phyloP scores from a whole-genome alignment of 371 early-diverging fungal species.

The Syncephalastrum contaminatum region DNA sequence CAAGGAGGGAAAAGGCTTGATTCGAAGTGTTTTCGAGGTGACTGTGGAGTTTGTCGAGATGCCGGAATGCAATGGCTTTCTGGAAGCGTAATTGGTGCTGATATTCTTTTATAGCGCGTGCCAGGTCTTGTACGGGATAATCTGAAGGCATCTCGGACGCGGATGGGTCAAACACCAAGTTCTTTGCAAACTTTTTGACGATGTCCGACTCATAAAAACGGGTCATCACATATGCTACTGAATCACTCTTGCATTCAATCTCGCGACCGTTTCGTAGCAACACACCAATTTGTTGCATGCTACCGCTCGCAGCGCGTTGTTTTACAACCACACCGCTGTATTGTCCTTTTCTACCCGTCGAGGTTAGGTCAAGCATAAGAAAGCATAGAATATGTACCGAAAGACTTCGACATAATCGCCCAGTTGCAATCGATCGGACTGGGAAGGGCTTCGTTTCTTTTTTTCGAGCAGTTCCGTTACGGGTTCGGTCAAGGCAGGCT shows the following conservation, averaged over 20 bases:
- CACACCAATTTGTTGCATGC: slow-evolving; percentile 42
- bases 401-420: slow-evolving; percentile 62
- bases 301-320: slow-evolving; percentile 38
- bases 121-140: slow-evolving; percentile 15
- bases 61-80: slow-evolving; percentile 11
- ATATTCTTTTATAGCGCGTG: slow-evolving; percentile 26
- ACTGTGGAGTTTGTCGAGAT: slow-evolving; percentile 22
- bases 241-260: slow-evolving; percentile 38
- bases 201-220: slow-evolving; percentile 26
- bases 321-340: slow-evolving; percentile 49
- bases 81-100: slow-evolving; percentile 18
- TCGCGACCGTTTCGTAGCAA: slow-evolving; percentile 38
- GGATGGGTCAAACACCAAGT: slow-evolving; percentile 6
- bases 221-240: slow-evolving; percentile 50
- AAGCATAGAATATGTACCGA: slow-evolving; percentile 24
- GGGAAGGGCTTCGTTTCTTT: too few relatives aligned
- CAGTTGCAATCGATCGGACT: slow-evolving; percentile 12
- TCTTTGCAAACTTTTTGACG: slow-evolving; percentile 1
- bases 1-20: too few relatives aligned
- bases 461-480: too few relatives aligned
- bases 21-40: slow-evolving; percentile 12
- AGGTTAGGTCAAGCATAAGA: background rate
- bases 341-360: slow-evolving; percentile 33
- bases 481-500: too few relatives aligned
- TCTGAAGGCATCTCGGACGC: slow-evolving; percentile 10